Evolutionary conservation across 179 eudicot species (phyloP), one percentile per base, ranked within the genome.

Genomic region (Amaranthus tricolor): DNA sequence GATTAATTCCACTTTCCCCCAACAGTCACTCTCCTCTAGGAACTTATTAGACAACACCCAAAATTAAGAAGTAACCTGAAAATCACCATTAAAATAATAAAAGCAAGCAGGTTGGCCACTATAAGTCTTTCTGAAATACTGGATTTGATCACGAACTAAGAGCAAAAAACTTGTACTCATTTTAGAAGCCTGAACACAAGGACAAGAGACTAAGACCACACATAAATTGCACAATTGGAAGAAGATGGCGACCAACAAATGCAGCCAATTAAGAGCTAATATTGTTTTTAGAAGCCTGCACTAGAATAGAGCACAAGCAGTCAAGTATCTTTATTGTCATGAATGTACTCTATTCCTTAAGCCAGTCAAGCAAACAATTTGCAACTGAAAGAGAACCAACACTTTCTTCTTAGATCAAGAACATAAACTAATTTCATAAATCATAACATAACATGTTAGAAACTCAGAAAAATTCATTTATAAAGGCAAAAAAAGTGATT

Each of bases 21-120:
- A 66, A 31, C 6, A 62, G 45, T 51, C 54, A 12, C 40, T 31
- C 44, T 50, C 40, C 21, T 31, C 40, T 13, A 1, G 24, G 16
- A 57, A 24, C 31, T 60, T 58, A 77, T 31, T 57, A 68, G 44
- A 20, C 43, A 61, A 62, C 24, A 54, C 61, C 31, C 6, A 69
- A 51, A 7, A 59, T 60, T 53, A 52, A 75, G 40, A 68, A 19
- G 17, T 57, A n/a, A 31, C 40, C 40, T 31, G 40, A 31, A 13
- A 15, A 70, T 67, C 70, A 70, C n/a, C 16, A 53, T 47, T 15
- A 67, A 63, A 20, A 11, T 52, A 44, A 19, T 74, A n/a, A 74
- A 10, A 47, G 65, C 71, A 77, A 62, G 68, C 62, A 60, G 52
- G 54, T 61, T 11, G 20, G 40, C 57, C 49, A 31, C 15, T 40